phyloP scores from a whole-genome alignment of 495 filamentous ascomycete genomes.

The Lophiotrema nucula region DNA sequence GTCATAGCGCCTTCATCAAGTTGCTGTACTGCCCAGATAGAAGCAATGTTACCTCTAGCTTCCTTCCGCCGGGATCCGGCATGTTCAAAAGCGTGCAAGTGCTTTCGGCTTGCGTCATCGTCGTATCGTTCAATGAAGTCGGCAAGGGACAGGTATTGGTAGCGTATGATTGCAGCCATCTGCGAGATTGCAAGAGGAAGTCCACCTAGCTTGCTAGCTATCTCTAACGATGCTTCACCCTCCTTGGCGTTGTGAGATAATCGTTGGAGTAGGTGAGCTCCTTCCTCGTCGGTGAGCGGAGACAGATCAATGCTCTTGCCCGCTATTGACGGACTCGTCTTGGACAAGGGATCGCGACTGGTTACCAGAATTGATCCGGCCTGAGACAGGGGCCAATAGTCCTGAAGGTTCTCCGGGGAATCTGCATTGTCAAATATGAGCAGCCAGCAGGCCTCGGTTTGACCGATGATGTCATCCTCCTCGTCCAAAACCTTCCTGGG shows the following conservation, averaged over 20 bases:
- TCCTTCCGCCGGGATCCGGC: neutral
- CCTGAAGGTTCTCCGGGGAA: conserved; percentile 8
- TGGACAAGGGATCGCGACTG: conserved; percentile 4
- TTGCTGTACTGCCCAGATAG: neutral
- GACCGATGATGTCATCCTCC: neutral
- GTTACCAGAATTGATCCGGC: conserved; percentile 25
- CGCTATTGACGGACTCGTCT: neutral
- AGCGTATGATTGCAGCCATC: conserved; percentile 43
- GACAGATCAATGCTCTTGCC: neutral
- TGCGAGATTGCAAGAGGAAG: conserved; percentile 46
- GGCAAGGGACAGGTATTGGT: neutral
- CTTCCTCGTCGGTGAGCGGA: neutral
- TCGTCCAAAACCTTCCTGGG: neutral
- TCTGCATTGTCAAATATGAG: conserved; percentile 21
- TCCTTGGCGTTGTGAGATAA: neutral
- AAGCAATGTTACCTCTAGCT: neutral
- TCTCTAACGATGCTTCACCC: neutral
- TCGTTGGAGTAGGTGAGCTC: neutral
- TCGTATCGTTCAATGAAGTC: neutral
- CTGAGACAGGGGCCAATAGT: conserved; percentile 15
- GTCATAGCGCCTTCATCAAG: neutral
- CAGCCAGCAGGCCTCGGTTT: conserved; percentile 13
- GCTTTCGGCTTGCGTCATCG: neutral
- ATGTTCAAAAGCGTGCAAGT: neutral
- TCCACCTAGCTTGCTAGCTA: conserved; percentile 39